Conservation (phyloP, 2,329 filamentous ascomycete species). For the Verticillium zaregamsianum region DNA sequence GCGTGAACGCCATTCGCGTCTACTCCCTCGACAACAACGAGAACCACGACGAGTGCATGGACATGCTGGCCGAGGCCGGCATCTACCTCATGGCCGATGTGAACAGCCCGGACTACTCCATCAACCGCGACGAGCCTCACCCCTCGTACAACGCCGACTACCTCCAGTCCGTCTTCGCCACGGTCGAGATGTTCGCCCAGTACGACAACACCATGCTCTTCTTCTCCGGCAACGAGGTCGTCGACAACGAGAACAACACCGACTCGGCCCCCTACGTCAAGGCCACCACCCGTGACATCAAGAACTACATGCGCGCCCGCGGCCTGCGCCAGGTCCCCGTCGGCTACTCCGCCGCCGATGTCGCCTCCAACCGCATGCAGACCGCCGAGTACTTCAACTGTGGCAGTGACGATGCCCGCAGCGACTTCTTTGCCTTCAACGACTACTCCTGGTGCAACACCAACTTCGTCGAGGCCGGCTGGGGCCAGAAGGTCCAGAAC, state of each 20-base stretch:
- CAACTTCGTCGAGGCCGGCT: slow-evolving; percentile 67
- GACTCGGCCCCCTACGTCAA: slow-evolving; percentile 70
- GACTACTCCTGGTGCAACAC: slow-evolving; percentile 85
- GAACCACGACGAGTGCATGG: slow-evolving; percentile 80
- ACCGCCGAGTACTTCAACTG: slow-evolving; percentile 94
- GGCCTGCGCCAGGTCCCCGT: slow-evolving; percentile 66
- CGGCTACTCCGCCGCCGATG: slow-evolving; percentile 75
- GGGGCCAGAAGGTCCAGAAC: slow-evolving; percentile 84
- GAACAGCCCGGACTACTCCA: slow-evolving; percentile 84
- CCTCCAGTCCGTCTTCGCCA: slow-evolving; percentile 80
- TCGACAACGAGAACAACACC: slow-evolving; percentile 65
- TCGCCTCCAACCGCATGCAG: slow-evolving; percentile 79
- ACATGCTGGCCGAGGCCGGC: slow-evolving; percentile 70
- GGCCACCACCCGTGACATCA: slow-evolving; percentile 73
- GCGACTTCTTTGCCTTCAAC: slow-evolving; percentile 87
- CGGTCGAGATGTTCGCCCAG: slow-evolving; percentile 75
- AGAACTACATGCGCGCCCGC: slow-evolving; percentile 61
- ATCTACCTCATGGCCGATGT: slow-evolving; percentile 92
- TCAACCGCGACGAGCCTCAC: slow-evolving; percentile 72
- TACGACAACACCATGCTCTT: slow-evolving; percentile 86
- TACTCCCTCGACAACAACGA: slow-evolving; percentile 87
- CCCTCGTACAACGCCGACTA: slow-evolving; percentile 84
- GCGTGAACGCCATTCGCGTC: slow-evolving; percentile 86
- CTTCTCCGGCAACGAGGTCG: slow-evolving; percentile 79
- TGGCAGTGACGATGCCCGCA: slow-evolving; percentile 75